These are phyloP conservation scores for Penicillium sp. DNA, from an alignment of 2,329 filamentous ascomycete species.

Conservation along the genomic window DNA sequence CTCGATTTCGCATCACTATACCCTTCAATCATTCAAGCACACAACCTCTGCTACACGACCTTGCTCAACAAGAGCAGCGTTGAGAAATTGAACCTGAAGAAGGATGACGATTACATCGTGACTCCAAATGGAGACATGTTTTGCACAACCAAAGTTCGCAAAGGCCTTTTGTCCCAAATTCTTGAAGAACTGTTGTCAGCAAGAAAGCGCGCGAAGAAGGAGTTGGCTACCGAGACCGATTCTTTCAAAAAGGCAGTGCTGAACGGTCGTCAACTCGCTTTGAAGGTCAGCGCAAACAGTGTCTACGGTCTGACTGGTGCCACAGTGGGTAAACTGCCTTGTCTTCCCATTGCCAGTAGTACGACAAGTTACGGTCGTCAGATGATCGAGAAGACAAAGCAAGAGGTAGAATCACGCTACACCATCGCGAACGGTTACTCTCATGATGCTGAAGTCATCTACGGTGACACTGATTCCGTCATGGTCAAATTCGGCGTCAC, in stretches of 20 bases:
- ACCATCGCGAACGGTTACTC: slow-evolving; percentile 91
- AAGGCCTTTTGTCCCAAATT: slow-evolving; percentile 92
- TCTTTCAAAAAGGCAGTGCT: slow-evolving; percentile 97
- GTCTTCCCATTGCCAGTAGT: slow-evolving; percentile 90
- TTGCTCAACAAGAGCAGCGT: slow-evolving; percentile 75
- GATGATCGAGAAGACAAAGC: slow-evolving; percentile 98
- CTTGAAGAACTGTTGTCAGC: slow-evolving; percentile 88
- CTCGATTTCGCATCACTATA: slow-evolving; percentile 99
- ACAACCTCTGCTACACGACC: slow-evolving; percentile 97
- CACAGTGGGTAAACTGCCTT: slow-evolving; percentile 92
- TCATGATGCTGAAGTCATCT: slow-evolving; percentile 95
- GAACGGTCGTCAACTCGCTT: slow-evolving; percentile 91
- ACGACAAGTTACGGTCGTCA: slow-evolving; percentile 96
- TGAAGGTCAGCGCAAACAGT: slow-evolving; percentile 97
- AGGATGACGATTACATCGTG: slow-evolving; percentile 93
- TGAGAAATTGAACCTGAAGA: slow-evolving; percentile 72
- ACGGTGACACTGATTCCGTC: slow-evolving; percentile 98
- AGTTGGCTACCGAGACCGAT: slow-evolving; percentile 84
- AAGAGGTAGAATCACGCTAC: slow-evolving; percentile 89
- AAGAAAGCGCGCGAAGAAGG: slow-evolving; percentile 90
- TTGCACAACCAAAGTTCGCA: slow-evolving; percentile 81
- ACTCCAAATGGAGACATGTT: slow-evolving; percentile 95
- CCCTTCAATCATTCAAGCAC: slow-evolving; percentile 97
- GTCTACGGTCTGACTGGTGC: slow-evolving; percentile 97
- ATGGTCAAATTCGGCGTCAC: slow-evolving; percentile 98